A percentile compares a stretch with the other conserved stretches of the same genome.
Conservation (phyloP, 2,329 filamentous ascomycete genomes). For the Juglanconis sp. region DNA sequence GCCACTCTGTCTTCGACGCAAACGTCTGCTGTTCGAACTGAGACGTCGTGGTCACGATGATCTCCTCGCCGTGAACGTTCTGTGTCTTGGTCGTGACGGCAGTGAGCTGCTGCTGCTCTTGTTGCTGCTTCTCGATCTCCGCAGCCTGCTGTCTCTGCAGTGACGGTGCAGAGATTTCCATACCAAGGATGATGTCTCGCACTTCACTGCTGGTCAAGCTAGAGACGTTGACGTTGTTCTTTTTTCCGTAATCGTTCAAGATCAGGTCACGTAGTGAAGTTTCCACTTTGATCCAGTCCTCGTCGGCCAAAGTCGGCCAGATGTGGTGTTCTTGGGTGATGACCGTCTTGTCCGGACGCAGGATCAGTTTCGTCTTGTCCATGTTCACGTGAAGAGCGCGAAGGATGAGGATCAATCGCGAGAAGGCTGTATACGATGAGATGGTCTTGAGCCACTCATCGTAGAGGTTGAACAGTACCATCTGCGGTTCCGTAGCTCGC, state of each 20-base stretch:
- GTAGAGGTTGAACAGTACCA: conserved; percentile 98
- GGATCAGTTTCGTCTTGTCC: conserved; percentile 94
- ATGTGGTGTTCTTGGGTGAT: conserved; percentile 99
- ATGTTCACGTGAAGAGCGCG: conserved; percentile 95
- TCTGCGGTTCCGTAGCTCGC: conserved; percentile 96
- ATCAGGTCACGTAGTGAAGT: conserved; percentile 93
- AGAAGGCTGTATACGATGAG: conserved; percentile 98
- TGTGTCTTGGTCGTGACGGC: conserved; percentile 98
- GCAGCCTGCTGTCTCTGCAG: conserved; percentile 98
- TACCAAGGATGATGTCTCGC: conserved; percentile 95
- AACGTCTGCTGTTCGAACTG: conserved; percentile 98
- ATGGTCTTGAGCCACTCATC: conserved; percentile 99
- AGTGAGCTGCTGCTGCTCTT: conserved; percentile 93
- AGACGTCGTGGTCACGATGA: conserved; percentile 96
- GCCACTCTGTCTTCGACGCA: conserved; percentile 98
- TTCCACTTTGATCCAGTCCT: conserved; percentile 99
- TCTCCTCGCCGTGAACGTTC: conserved; percentile 94
- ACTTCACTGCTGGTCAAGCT: conserved; percentile 96
- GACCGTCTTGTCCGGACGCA: conserved; percentile 95
- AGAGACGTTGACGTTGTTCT: conserved; percentile 99
- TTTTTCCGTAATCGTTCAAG: conserved; percentile 97
- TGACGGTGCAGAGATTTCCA: conserved; percentile 98
- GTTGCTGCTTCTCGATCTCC: conserved; percentile 97
- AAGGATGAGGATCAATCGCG: conserved; percentile 86
- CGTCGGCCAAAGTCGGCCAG: conserved; percentile 90